Evolutionary conservation across 805 yeast genomes (phyloP), one percentile per base, ranked within the genome.

Genomic region (Suhomyces vadensis): DNA sequence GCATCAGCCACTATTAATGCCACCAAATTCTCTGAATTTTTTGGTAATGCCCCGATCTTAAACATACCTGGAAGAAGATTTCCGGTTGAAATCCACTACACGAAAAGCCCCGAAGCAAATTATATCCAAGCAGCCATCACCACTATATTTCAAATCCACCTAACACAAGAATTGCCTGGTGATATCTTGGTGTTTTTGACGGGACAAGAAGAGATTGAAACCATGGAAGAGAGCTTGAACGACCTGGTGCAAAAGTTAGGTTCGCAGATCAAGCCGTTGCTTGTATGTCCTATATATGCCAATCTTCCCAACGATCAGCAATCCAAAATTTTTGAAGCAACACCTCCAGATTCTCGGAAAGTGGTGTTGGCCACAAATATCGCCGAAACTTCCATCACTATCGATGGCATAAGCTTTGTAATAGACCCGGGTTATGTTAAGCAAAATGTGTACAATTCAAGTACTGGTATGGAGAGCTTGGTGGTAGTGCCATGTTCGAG

Each of bases 1-100:
- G 90, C 97, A 0, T 90, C 97, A 3, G 99, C 99, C 1, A 94
- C 99, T 0, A 83, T 94, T 64, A 92, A 94, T 64, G 95, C 99
- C 0, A 77, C 81, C 42, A 85, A 85, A 55, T 94, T 94, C 60
- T 83, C 97, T 16, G 73, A 75, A 4, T 94, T 85, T 63, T 94
- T 94, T 57, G 74, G 77, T 51, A 77, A 77, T 13, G 95, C 97
- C 2, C 97, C 97, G 0, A 84, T 94, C 26, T 82, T 91, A 57
- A 82, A 81, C 42, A 83, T 94, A 27, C 98, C 98, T 0, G 99
- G 99, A 0, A 74, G 98, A 54, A 75, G 95, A n/a, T 91, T 75
- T 60, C 97, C 97, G 0, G 98, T 94, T 1, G 92, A 86, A 47
- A 79, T 91, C 8, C 81, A 80, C 60, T 94, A 87, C 60, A 83